Evolutionary conservation across 345 rosid species (phyloP), one percentile per base, ranked within the genome.

Genomic region (Euphorbia lathyris): DNA sequence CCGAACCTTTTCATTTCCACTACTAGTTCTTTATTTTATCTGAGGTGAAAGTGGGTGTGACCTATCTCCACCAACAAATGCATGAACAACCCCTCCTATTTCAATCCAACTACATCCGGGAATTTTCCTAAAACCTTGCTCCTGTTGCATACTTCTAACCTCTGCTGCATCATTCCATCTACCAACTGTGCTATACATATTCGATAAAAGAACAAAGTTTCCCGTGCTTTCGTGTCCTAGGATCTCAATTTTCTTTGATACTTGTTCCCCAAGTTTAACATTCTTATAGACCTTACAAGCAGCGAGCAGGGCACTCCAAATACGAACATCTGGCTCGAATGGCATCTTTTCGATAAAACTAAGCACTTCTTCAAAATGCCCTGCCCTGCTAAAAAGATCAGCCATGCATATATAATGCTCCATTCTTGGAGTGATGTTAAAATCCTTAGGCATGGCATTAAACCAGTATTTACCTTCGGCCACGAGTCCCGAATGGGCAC

Each of bases 401-500:
- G 78, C 80, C 82, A 86, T 82, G 69, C 93, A 88, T 59, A 84
- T 77, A 51, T 81, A 85, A 56, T 88, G 93, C 75, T 88, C 90
- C 57, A 80, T 83, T 3, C 67, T 77, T 32, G 88, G 86, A 48
- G 69, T 68, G 23, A 83, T 77, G 25, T 66, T 57, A 72, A 82
- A 84, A 38, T 73, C 80, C 38, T 42, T 67, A 66, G 50, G 32
- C 93, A 86, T 84, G 48, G 67, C 60, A 57, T 65, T 63, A 72
- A 86, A 88, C 70, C 68, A 79, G 17, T 48, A 53, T 67, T 78
- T 79, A 53, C 93, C 90, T 77, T 86, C 90, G 16, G 40, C 63
- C 12, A 86, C 85, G 29, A 84, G 85, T 72, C 93, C 93, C 22
- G 89, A 84, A 72, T 88, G 93, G 77, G 89, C 79, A 48, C 93